These are phyloP conservation scores for Hyaloscypha variabilis DNA, from an alignment of 495 filamentous ascomycete genomes.

Conservation along the genomic window DNA sequence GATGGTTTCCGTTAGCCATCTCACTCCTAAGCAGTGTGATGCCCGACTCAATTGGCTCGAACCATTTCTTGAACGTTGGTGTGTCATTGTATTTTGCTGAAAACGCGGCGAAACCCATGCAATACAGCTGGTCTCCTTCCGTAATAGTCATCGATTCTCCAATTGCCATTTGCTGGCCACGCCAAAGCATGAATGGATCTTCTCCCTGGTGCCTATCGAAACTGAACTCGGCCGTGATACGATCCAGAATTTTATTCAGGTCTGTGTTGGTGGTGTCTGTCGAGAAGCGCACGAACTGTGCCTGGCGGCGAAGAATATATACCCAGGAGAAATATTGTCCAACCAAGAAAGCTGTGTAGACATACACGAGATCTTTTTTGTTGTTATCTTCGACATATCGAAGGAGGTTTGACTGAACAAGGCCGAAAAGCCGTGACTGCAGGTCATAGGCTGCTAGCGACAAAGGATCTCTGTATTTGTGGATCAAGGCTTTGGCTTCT, in stretches of 20 bases:
- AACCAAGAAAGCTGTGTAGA: slow-evolving; percentile 26
- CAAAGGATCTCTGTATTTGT: slow-evolving; percentile 27
- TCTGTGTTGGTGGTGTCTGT: slow-evolving; percentile 22
- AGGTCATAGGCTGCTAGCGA: slow-evolving; percentile 21
- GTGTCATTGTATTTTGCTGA: slow-evolving; percentile 13
- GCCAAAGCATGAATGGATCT: slow-evolving; percentile 25
- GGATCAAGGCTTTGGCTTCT: slow-evolving; percentile 23
- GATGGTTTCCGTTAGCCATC: neutral
- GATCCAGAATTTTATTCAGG: slow-evolving; percentile 19
- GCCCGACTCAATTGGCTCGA: slow-evolving; percentile 18
- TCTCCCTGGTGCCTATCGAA: slow-evolving; percentile 12
- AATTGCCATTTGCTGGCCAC: slow-evolving; percentile 26
- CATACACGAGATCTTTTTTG: slow-evolving; percentile 19
- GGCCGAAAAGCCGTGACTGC: slow-evolving; percentile 22
- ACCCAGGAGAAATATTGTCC: slow-evolving; percentile 25
- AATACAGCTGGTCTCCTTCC: slow-evolving; percentile 18
- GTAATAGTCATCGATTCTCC: slow-evolving; percentile 23
- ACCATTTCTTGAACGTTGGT: slow-evolving; percentile 18
- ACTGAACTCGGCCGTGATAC: slow-evolving; percentile 16
- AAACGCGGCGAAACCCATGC: slow-evolving; percentile 24
- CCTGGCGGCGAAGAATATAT: slow-evolving; percentile 22
- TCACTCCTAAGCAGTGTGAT: slow-evolving; percentile 11
- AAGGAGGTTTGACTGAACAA: slow-evolving; percentile 15
- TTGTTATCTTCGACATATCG: slow-evolving; percentile 8
- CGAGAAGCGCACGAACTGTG: slow-evolving; percentile 22